phyloP scores from a whole-genome alignment of 2,329 filamentous ascomycete genomes.

The Claviceps humidiphila region DNA sequence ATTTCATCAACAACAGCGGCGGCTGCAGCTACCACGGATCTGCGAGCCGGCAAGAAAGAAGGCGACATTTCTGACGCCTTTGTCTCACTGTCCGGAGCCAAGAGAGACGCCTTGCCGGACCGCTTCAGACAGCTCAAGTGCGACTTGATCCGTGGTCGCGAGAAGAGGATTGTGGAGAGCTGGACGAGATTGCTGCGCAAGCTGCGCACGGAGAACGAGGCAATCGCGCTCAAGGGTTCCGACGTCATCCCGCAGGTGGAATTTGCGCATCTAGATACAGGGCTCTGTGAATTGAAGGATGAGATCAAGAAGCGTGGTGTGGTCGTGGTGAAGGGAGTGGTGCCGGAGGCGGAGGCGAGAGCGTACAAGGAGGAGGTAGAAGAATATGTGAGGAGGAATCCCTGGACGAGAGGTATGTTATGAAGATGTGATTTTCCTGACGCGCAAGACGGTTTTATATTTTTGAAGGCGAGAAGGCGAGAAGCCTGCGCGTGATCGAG shows the following conservation, averaged over 20 bases:
- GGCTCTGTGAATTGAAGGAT: constrained; percentile 21
- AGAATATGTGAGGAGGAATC: constrained; percentile 52
- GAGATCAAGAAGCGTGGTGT: constrained; percentile 49
- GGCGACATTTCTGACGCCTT: constrained; percentile 52
- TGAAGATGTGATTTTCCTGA: too few species aligned
- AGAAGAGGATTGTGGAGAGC: constrained; percentile 30
- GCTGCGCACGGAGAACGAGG: constrained; percentile 33
- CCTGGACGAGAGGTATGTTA: constrained; percentile 35
- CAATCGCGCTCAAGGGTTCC: constrained; percentile 31
- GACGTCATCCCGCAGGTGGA: constrained; percentile 39
- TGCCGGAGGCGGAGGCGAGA: constrained; percentile 49
- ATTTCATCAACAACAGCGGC: constrained; percentile 1
- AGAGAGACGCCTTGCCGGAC: constrained; percentile 34
- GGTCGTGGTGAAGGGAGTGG: constrained; percentile 51
- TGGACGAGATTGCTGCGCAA: constrained; percentile 35
- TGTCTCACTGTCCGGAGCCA: constrained; percentile 39
- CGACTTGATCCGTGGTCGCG: constrained; percentile 35
- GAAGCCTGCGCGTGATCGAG: too few species aligned
- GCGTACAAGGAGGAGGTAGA: constrained; percentile 51
- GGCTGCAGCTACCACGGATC: neutral
- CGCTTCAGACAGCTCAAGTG: constrained; percentile 43
- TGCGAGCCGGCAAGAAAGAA: constrained; percentile 30
- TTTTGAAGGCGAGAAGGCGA: too few species aligned
- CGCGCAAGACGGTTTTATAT: too few species aligned
- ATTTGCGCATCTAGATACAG: constrained; percentile 30